Percentiles rank a stretch among this genome's conserved stretches.
Evolutionary conservation across 441 rosid genomes (phyloP).

Genomic region (Adansonia madagascariensis): DNA sequence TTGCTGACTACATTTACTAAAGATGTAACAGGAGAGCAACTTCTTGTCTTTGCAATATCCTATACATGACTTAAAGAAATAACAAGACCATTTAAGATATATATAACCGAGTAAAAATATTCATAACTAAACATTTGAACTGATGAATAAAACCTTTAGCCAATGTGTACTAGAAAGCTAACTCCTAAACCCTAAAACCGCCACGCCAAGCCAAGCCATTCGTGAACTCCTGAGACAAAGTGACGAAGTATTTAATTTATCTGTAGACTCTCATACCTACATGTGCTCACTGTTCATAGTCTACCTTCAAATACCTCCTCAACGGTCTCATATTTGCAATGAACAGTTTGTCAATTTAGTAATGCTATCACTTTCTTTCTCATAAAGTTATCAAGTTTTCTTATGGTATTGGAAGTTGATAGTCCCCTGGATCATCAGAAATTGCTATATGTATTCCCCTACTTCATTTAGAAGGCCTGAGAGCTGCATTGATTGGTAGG

Average conservation of each 20-base stretch:
- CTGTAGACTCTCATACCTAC: background rate
- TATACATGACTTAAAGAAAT: conserved; percentile 8
- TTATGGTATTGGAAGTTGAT: background rate
- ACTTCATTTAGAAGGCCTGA: background rate
- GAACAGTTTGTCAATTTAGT: background rate
- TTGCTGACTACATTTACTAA: background rate
- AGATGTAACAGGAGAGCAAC: background rate
- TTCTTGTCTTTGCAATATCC: background rate
- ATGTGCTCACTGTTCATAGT: conserved; percentile 7
- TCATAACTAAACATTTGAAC: background rate
- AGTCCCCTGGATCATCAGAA: background rate
- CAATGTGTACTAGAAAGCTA: conserved; percentile 1
- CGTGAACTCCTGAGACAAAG: background rate
- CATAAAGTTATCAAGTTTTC: background rate
- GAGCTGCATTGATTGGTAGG: conserved; percentile 8
- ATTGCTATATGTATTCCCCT: conserved; percentile 3
- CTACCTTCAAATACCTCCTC: conserved; percentile 3
- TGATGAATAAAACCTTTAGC: background rate
- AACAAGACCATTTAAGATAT: background rate
- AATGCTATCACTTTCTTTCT: background rate
- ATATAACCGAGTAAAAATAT: background rate
- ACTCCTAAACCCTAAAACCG: background rate
- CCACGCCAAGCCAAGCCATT: conserved; percentile 10
- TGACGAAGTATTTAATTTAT: conserved; percentile 13
- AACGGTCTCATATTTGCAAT: background rate